Percentiles rank a stretch among this genome's conserved stretches.
Conservation (phyloP, 2,329 filamentous ascomycete species). For the Grosmannia huntii region DNA sequence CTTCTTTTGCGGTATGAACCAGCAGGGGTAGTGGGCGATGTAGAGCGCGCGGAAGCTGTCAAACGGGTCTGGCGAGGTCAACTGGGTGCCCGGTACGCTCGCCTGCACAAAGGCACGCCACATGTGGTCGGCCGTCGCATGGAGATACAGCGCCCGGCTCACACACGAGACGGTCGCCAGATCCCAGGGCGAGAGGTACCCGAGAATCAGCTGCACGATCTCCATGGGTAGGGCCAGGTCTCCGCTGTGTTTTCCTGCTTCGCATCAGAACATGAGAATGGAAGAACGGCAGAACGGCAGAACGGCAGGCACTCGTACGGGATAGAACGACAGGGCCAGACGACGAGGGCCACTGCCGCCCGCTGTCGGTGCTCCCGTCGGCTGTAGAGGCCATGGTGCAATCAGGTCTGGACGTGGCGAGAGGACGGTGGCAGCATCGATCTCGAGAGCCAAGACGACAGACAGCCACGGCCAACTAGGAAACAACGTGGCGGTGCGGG, state of each 20-base stretch:
- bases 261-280: background rate
- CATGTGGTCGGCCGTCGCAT: conserved; percentile 52
- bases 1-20: conserved; percentile 71
- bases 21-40: conserved; percentile 60
- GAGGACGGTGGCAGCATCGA: no score
- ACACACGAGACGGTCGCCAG: conserved; percentile 47
- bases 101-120: conserved; percentile 61
- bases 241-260: no score
- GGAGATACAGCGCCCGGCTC: conserved; percentile 46
- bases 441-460: no score
- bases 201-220: conserved; percentile 59
- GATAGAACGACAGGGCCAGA: no score
- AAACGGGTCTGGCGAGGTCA: conserved; percentile 45
- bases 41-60: conserved; percentile 59
- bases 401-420: no score
- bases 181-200: conserved; percentile 50
- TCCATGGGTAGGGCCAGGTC: conserved; percentile 51
- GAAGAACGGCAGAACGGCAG: background rate
- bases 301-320: no score
- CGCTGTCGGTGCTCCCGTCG: no score
- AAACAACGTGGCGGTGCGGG: background rate
- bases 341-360: no score
- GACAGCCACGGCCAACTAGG: no score
- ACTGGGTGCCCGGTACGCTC: conserved; percentile 44
- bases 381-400: no score